Evolutionary conservation across 352 stramenopile genomes (phyloP).

Genomic region (Ophiocytium majus): DNA sequence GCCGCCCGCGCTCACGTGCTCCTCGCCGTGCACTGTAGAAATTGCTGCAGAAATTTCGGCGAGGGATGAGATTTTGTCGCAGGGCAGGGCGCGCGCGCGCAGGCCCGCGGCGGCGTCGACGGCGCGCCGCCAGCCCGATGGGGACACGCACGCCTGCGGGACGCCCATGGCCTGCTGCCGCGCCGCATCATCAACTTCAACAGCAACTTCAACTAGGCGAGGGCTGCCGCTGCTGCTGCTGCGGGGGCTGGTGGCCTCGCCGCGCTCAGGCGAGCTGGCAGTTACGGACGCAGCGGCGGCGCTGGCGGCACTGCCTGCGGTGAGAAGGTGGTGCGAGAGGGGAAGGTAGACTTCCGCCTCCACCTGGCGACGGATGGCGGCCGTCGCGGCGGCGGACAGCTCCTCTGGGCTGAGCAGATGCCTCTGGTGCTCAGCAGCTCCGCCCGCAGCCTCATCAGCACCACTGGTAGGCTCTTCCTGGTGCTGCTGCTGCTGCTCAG

Average conservation of each 20-base stretch:
- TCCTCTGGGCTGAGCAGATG: neutral
- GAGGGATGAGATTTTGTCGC: neutral
- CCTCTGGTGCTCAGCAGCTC: too few relatives aligned
- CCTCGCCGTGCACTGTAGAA: neutral
- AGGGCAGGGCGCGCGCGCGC: neutral
- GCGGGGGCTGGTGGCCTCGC: neutral
- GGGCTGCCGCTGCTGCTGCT: neutral
- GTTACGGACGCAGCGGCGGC: too few relatives aligned
- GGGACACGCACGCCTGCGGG: neutral
- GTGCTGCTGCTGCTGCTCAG: too few relatives aligned
- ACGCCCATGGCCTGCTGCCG: neutral
- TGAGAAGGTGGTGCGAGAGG: neutral
- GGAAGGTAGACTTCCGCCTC: neutral
- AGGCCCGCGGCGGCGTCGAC: neutral
- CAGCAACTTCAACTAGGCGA: too few relatives aligned
- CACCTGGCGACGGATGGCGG: neutral
- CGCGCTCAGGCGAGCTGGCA: too few relatives aligned
- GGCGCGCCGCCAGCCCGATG: neutral
- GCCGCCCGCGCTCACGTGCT: neutral
- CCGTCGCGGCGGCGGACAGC: neutral
- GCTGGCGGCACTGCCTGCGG: neutral
- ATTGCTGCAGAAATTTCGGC: neutral
- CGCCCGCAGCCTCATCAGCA: too few relatives aligned
- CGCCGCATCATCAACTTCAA: too few relatives aligned
- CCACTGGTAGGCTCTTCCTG: too few relatives aligned